Evolutionary conservation across 2,329 filamentous ascomycete species (phyloP), one percentile per base, ranked within the genome.

Genomic region (Aspergillus bombycis): DNA sequence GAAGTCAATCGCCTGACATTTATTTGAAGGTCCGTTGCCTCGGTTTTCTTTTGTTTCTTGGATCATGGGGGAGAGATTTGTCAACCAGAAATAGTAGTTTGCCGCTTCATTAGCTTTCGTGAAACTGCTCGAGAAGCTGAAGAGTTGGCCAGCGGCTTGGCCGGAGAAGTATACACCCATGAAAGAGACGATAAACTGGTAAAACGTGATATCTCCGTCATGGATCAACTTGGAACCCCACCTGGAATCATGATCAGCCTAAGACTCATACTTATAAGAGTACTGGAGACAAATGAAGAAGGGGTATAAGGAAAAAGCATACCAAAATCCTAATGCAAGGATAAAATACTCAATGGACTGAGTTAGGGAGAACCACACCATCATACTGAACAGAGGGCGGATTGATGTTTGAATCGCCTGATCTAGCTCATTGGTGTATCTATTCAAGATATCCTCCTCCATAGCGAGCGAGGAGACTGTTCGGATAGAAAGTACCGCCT

Each of bases 161-260:
- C 72, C 74, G 55, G 69, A 71, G 60, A 78, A 82, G 6, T 82
- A 69, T 0, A 81, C 75, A 3, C 77, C 79, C 64, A 80, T 73
- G 64, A 81, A 83, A 30, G 80, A 75, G 57, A 82, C 72, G 62
- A 82, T 82, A 67, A 82, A 78, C 38, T 75, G 67, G 26, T 58
- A 52, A 28, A 71, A 68, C 5, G 59, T 71, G 34, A 75, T 66
- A 67, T 89, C 84, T 3, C 81, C 78, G 23, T 72, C 75, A 1
- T 80, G 78, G n/a, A 90, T 70, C 32, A 90, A 81, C 11, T 78
- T 82, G 4, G 84, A 86, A 50, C 87, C 88, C 64, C 90, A 90
- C 83, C 85, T 57, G 61, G 19, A 8, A 32, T n/a, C 19, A 52
- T 11, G 28, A 19, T 52, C 48, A 52, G 28, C n/a, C 19, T n/a